Evolutionary conservation across 78 protist species (phyloP), one percentile per base, ranked within the genome.

Genomic region (Dictyostelium purpureum): DNA sequence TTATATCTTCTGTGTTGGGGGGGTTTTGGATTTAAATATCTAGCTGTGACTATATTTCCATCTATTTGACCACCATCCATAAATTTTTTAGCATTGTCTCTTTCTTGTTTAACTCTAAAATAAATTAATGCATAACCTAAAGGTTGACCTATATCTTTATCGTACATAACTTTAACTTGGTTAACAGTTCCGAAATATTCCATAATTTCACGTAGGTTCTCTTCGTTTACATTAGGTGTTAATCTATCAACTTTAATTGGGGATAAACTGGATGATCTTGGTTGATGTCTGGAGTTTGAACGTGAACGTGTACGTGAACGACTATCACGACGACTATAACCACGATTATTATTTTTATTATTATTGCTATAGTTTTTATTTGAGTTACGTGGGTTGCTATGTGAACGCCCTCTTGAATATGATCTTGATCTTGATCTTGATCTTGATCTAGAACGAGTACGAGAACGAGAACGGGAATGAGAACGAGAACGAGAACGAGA

Each of bases 181-280:
- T 69, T 70, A 3, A 83, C 45, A 10, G 57, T 38, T 4, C 90
- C 90, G 18, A 83, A 83, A 16, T 67, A 42, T 45, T 26, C 67
- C 45, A 83, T 71, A 24, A 83, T 83, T 57, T 83, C 90, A 19
- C 2, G 42, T 4, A 83, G 7, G 42, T 83, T 47, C 2, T 69
- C 90, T 57, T 83, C 71, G 1, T 77, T 54, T 6, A 71, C 80
- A 63, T 83, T 83, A 2, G 90, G 90, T 56, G 90, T 45, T 35
- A 83, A 42, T 70, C 73, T 38, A 42, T 83, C 90, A 16, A 83
- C 90, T 56, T 80, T 49, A 24, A 83, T 49, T 40, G 90, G 90
- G 37, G 90, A 83, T 42, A 83, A 31, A 81, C 78, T 65, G 14
- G 10, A 28, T 40, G 65, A 33, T 40, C 89, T 45, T 70, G 71